Base-by-base conservation (phyloP, 2,329 filamentous ascomycete genomes). In the Calonectria pseudoreteaudii region DNA sequence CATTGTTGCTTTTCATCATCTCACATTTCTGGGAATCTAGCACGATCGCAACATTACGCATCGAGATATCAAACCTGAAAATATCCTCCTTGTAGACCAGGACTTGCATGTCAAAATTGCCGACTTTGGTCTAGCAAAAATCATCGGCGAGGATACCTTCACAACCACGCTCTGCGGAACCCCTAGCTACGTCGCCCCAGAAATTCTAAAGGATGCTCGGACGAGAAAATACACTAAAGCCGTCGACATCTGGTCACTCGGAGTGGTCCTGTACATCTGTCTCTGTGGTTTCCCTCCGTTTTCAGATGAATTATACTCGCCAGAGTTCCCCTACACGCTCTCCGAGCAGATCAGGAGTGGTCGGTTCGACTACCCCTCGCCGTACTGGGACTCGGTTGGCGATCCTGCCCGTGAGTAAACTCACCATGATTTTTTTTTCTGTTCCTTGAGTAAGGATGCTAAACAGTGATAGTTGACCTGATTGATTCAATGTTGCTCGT, bases 11-110 rank as follows among this genome's bases (percentile, higher is more conserved):
- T n/a, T 28, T 16, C 23, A 14, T 38, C 2, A 41, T 9, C 34
- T 38, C 1, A 23, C 10, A 10, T 3, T 14, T 41, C 30, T 60
- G 28, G 20, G 8, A 68, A 68, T 14, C 9, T 41, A 97, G 95
- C 96, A 98, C 82, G 95, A 98, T 73, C 93, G 95, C 74, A 95
- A 95, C 80, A 97, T 98, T 81, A 94, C 98, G 5, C 96, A 98
- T 84, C 93, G 93, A 87, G 94, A 95, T 80, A 95, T 95, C 86
- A 95, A 95, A 84, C 94, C 94, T 10, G 94, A 95, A 84, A 95
- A 95, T 81, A 95, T 66, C 49, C 38, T 65, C 11, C 30, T 65
- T 8, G 16, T 31, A 7, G 41, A 66, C 34, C 30, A 28, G 4
- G n/a, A 72, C 95, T 80, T 60, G 93, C 95, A 83, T 93, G 26